Conservation (phyloP, 495 filamentous ascomycete genomes). For the Letharia columbiana region DNA sequence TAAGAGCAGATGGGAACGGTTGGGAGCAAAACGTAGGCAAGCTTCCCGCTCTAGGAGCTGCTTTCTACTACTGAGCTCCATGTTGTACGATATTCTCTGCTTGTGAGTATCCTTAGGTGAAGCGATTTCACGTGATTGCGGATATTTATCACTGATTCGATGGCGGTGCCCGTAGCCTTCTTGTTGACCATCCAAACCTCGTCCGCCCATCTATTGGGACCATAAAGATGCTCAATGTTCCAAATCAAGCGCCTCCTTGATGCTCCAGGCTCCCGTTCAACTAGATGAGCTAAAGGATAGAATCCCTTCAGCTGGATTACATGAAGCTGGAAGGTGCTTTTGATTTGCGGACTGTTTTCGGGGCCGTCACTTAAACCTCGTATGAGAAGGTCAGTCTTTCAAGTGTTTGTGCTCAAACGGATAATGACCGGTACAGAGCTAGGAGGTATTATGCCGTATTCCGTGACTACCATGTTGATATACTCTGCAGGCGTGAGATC, state of each 20-base stretch:
- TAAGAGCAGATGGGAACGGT: not conserved
- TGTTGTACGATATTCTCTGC: not conserved
- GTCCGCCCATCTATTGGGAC: not conserved
- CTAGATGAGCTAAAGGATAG: not conserved
- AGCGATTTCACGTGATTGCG: not conserved
- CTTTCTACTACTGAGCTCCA: not conserved
- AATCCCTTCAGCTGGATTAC: not conserved
- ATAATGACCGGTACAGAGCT: conserved; percentile 64
- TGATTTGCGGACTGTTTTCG: not conserved
- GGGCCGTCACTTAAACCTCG: not conserved
- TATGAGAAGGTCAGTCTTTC: conserved; percentile 1
- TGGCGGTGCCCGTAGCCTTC: not conserved
- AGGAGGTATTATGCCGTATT: conserved; percentile 80
- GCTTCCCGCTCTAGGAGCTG: not conserved
- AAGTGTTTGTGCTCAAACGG: conserved; percentile 38
- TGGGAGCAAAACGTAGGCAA: not conserved
- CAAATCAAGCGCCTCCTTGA: not conserved
- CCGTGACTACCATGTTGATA: conserved; percentile 81
- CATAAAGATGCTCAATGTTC: not conserved
- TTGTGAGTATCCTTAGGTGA: not conserved
- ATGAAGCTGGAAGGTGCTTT: not conserved
- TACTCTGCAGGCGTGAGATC: conserved; percentile 90
- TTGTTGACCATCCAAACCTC: not conserved
- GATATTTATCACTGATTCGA: not conserved
- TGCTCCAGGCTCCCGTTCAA: not conserved